phyloP scores from a whole-genome alignment of 169 alveolate genomes.

The Plasmodium fragile region DNA sequence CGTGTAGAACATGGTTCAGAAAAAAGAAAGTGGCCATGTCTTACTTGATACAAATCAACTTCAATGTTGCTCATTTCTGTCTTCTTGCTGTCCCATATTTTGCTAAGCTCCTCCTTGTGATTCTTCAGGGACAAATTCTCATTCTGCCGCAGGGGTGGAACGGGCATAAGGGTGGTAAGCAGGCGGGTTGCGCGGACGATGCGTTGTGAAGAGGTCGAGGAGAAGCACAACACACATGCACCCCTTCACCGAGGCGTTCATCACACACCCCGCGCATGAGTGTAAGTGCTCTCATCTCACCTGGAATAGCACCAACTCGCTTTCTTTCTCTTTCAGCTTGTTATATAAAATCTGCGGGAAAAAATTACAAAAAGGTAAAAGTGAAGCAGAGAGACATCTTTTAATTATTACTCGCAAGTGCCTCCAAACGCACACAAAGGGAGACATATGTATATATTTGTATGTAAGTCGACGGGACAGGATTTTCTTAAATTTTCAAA shows the following conservation, averaged over 20 bases:
- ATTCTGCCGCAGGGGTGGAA: constrained; percentile 7
- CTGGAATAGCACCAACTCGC: constrained; percentile 23
- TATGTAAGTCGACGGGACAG: background rate
- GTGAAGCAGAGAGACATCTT: background rate
- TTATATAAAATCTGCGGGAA: constrained; percentile 11
- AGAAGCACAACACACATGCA: constrained; percentile 2
- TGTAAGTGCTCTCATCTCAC: constrained; percentile 9
- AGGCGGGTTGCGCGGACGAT: too few species aligned
- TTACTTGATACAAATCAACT: constrained; percentile 12
- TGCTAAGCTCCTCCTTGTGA: background rate
- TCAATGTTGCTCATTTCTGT: constrained; percentile 39
- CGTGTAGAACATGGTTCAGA: too few species aligned
- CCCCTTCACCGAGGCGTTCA: background rate
- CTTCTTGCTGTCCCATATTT: constrained; percentile 13
- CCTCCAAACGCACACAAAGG: background rate
- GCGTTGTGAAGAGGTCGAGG: background rate
- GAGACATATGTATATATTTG: background rate
- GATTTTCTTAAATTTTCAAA: background rate
- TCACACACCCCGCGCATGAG: background rate
- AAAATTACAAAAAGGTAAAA: background rate
- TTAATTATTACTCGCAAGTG: background rate
- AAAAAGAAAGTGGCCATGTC: background rate
- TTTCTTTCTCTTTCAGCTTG: constrained; percentile 54
- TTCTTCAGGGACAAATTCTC: constrained; percentile 45
- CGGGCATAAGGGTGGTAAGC: background rate